Evolutionary conservation across 345 rosid species (phyloP), one percentile per base, ranked within the genome.

Genomic region (Hibiscus syriacus): DNA sequence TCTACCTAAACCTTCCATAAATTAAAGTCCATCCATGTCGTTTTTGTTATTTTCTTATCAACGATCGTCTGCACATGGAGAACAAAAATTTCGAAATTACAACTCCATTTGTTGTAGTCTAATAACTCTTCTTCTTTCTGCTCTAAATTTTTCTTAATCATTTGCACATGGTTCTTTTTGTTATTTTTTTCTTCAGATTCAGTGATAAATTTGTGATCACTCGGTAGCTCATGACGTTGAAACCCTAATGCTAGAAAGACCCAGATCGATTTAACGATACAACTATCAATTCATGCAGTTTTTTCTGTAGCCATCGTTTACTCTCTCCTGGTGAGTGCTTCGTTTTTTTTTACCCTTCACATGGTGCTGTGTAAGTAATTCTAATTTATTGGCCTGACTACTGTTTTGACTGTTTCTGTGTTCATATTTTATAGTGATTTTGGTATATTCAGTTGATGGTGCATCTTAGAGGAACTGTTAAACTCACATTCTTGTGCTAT

Each of bases 161-260:
- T 34, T 22, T 43, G 73, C n/a, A n/a, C n/a, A n/a, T n/a, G 62
- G 65, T 66, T n/a, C 71, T 29, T 36, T 8, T 53, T 64, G 5
- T 48, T 59, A 7, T 50, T 68, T 39, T 63, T 41, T n/a, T 38
- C 7, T 53, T 17, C 10, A 52, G 20, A 20, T 19, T 20, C 0
- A 10, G 49, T 72, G 52, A 58, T n/a, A 34, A 46, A 58, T 20
- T 46, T 41, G 16, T 54, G 41, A 69, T 68, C 46, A 48, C 36
- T 71, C 41, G 55, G 65, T n/a, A 29, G 53, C 36, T 20, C 41
- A 22, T 9, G 27, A 0, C 36, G 43, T 25, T 36, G 58, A 58
- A 76, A 43, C 49, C 69, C 68, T 73, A 27, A 12, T 48, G 36
- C n/a, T 22, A 16, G 66, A 61, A 26, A 48, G 68, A 41, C 62